Evolutionary conservation across 1,284 basidiomycete genomes (phyloP), one percentile per base, ranked within the genome.

Genomic region (Gymnopus androsaceus): DNA sequence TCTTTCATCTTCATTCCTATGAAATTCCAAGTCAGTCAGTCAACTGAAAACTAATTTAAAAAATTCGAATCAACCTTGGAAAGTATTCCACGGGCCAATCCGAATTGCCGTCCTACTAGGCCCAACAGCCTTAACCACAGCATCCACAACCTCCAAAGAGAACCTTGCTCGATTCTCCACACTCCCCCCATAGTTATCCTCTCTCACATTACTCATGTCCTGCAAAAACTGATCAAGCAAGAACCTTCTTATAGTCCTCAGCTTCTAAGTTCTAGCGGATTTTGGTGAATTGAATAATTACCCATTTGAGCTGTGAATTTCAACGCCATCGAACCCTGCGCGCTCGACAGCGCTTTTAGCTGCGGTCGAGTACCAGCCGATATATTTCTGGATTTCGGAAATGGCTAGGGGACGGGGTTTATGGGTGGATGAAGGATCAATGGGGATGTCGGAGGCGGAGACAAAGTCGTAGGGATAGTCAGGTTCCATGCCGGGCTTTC

Each of bases 101-200:
- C 80, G 71, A 54, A 82, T 67, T 7, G 71, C 78, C 8, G 72
- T 69, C 19, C n/a, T n/a, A n/a, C n/a, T n/a, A n/a, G n/a, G n/a
- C n/a, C n/a, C n/a, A n/a, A n/a, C n/a, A n/a, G n/a, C 69, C 1
- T 56, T 54, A 2, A 59, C 62, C 2, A 72, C 65, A 4, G 63
- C 66, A 11, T 75, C 72, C 21, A 78, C 65, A 14, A 80, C 73
- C 63, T 75, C 74, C 58, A 83, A 67, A 1, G 73, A 63, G 56
- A 87, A 85, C 11, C 79, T 69, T 2, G 70, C 62, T 15, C 84
- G 72, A 63, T 84, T 84, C 67, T 83, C 80, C 21, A 82, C 57
- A 2, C 74, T 74, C 2, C 83, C 84, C 5, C 84, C 84, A 64
- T 84, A 88, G 46, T 75, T 69, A 67, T 88, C 85, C 12, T 61